These are phyloP conservation scores for Orbilia blumenaviensis DNA, from an alignment of 2,329 filamentous ascomycete genomes.

Conservation along the genomic window DNA sequence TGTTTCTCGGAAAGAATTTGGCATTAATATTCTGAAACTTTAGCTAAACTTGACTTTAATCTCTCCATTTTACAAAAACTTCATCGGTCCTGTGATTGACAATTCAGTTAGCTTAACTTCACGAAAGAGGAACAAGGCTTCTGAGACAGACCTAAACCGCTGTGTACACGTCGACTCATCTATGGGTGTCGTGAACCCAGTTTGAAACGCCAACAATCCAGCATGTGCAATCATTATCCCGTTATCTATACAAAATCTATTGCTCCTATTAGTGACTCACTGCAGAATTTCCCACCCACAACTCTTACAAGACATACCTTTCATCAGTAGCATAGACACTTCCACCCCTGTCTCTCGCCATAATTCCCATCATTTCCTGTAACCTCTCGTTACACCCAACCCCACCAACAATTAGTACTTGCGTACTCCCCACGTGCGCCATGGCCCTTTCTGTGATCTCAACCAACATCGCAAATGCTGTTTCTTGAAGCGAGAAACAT, in stretches of 20 bases:
- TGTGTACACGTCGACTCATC: slow-evolving; percentile 87
- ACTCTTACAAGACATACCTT: slow-evolving; percentile 62
- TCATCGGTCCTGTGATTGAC: slow-evolving; percentile 73
- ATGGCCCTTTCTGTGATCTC: slow-evolving; percentile 98
- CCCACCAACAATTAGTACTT: slow-evolving; percentile 94
- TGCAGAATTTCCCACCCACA: not conserved
- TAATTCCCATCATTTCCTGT: slow-evolving; percentile 98
- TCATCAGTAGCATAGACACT: slow-evolving; percentile 95
- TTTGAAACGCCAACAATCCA: slow-evolving; percentile 83
- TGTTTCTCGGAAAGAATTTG: not conserved
- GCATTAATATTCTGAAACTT: not conserved
- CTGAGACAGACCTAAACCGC: slow-evolving; percentile 66
- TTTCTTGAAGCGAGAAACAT: slow-evolving; percentile 95
- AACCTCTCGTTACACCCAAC: slow-evolving; percentile 94
- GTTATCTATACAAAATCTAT: slow-evolving; percentile 91
- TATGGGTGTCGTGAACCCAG: slow-evolving; percentile 78
- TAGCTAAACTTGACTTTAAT: slow-evolving; percentile 60
- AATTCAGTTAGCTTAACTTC: not conserved
- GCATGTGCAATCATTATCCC: slow-evolving; percentile 99
- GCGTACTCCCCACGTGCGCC: slow-evolving; percentile 90
- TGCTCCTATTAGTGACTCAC: not conserved
- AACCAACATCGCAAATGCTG: slow-evolving; percentile 94
- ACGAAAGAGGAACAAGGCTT: not conserved
- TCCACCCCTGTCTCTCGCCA: slow-evolving; percentile 88
- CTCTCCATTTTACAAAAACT: slow-evolving; percentile 80